phyloP scores from a whole-genome alignment of 371 early-diverging fungal species.

The Syncephalastrum sp. region DNA sequence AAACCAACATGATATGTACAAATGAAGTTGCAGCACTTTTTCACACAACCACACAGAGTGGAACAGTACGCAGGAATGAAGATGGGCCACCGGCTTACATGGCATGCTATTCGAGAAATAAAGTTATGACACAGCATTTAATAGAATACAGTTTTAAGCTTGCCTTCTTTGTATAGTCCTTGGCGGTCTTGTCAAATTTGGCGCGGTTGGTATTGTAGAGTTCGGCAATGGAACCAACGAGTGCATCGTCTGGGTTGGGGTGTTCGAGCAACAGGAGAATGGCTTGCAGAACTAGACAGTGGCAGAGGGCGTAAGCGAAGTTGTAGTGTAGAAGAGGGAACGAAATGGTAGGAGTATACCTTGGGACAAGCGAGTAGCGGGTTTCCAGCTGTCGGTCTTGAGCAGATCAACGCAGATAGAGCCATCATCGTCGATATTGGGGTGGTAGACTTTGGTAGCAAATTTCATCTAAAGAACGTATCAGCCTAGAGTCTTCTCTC shows the following conservation, averaged over 20 bases:
- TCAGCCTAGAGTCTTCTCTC: not conserved
- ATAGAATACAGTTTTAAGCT: not conserved
- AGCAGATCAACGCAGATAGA: conserved; percentile 77
- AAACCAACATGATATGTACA: too few species aligned
- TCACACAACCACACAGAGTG: too few species aligned
- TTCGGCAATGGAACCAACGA: conserved; percentile 83
- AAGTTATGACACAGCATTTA: too few species aligned
- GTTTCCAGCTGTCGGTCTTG: conserved; percentile 92
- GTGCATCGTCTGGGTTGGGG: conserved; percentile 93
- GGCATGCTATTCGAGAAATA: too few species aligned
- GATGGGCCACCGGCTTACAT: too few species aligned
- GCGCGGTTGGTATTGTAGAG: conserved; percentile 70
- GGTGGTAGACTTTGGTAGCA: conserved; percentile 88
- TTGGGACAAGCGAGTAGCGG: conserved; percentile 76
- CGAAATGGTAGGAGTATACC: conserved; percentile 18
- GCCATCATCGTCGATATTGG: conserved; percentile 90
- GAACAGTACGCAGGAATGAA: too few species aligned
- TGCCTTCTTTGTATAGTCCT: conserved; percentile 81
- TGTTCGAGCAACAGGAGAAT: conserved; percentile 71
- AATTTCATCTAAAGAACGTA: conserved; percentile 67
- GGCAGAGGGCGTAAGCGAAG: conserved; percentile 6
- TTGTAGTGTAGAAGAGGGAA: not conserved
- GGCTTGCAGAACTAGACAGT: conserved; percentile 63
- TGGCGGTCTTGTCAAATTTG: conserved; percentile 78
- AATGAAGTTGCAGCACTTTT: too few species aligned